Evolutionary conservation across 176 grass and related monocot genomes (phyloP), one percentile per base, ranked within the genome.

Genomic region (Ampelocalamus luodianensis): DNA sequence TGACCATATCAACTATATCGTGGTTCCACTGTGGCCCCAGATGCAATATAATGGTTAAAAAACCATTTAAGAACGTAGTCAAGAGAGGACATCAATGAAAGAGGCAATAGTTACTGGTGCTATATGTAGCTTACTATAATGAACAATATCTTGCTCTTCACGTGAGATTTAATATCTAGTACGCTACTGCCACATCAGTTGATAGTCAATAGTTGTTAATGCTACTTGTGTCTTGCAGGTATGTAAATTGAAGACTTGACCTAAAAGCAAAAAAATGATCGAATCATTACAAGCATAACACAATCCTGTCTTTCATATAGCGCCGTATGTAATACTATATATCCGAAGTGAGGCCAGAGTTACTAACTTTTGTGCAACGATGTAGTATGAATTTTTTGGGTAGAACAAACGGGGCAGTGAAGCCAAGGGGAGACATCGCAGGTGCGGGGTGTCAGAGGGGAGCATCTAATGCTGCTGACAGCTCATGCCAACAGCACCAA

Each of bases 391-490:
- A 62, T 42, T 40, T 71, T 0, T 2, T 14, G 67, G 83, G 74
- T 79, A 74, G 58, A 79, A 56, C 3, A 11, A 20, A 16, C n/a
- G 66, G 66, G 32, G 79, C 18, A 40, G 81, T 65, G 85, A 16
- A 88, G 85, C 82, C 74, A 62, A 16, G 15, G 71, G 84, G 77
- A 74, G 83, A 92, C 93, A 95, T 74, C 68, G 90, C 85, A 92
- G 90, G 90, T 95, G 88, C 79, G 83, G 65, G 67, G 89, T 84
- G 89, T 90, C 88, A 90, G 85, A 79, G 69, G 77, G 84, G 83
- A 87, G 93, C 93, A 95, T 95, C 90, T 95, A 95, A 89, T 95
- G 93, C 93, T 90, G 83, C 73, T 85, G 90, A 89, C 88, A 95
- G 88, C 90, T 92, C 93, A 90, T 78, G 83, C 92, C 87, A 91